These are phyloP conservation scores for Neurospora sp. DNA, from an alignment of 495 filamentous ascomycete species.

Conservation along the genomic window DNA sequence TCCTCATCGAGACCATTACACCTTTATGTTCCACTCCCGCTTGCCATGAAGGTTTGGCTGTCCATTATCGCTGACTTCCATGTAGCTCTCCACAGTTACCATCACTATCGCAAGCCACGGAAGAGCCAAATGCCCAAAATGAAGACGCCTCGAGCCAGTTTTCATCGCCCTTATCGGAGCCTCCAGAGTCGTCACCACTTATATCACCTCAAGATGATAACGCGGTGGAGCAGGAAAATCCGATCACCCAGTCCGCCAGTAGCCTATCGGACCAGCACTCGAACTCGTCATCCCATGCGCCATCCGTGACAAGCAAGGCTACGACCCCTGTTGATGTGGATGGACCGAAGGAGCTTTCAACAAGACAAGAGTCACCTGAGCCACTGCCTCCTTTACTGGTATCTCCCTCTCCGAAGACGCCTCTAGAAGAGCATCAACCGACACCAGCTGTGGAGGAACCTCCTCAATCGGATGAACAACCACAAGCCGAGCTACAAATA, in stretches of 20 bases:
- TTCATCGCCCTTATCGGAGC: conserved; percentile 15
- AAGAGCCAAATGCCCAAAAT: not conserved
- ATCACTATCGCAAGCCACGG: not conserved
- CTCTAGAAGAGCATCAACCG: not conserved
- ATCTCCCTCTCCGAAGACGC: not conserved
- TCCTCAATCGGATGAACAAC: not conserved
- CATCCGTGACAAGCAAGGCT: conserved; percentile 43
- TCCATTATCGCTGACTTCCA: not conserved
- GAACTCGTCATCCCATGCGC: conserved; percentile 34
- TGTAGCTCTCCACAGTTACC: not conserved
- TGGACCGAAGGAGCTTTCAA: conserved; percentile 18
- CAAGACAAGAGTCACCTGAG: not conserved
- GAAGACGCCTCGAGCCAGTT: not conserved
- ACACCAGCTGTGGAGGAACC: not conserved
- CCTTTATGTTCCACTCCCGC: not conserved
- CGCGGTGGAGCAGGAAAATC: conserved; percentile 1
- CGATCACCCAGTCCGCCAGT: conserved; percentile 22
- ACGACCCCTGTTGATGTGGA: conserved; percentile 45
- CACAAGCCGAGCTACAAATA: not conserved
- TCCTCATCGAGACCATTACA: not conserved
- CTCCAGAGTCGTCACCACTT: not conserved
- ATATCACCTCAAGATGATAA: not conserved
- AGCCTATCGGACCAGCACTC: conserved; percentile 28
- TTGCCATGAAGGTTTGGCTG: not conserved
- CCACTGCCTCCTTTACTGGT: not conserved